These are phyloP conservation scores for Daldinia sp. DNA, from an alignment of 2,329 filamentous ascomycete genomes.

Conservation along the genomic window DNA sequence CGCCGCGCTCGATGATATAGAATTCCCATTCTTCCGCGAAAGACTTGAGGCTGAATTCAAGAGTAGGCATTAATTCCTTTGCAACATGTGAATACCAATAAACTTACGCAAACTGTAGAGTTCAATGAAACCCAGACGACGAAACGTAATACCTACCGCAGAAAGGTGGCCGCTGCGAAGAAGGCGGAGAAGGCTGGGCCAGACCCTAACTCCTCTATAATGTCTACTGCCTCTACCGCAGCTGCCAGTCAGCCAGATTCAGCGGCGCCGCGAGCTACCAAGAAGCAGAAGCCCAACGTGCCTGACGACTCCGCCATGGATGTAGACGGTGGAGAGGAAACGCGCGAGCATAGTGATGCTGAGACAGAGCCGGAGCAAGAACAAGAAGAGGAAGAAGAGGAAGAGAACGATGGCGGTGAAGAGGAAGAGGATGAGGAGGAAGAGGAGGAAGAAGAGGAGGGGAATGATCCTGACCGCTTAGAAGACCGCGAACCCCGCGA, in stretches of 20 bases:
- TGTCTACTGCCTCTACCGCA: constrained; percentile 44
- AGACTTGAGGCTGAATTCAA: constrained; percentile 80
- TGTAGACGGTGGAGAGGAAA: constrained; percentile 54
- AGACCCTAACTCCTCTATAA: constrained; percentile 53
- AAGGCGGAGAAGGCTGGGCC: constrained; percentile 48
- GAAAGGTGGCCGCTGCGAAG: constrained; percentile 76
- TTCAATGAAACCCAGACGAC: constrained; percentile 80
- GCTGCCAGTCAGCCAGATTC: constrained; percentile 38
- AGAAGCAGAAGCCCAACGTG: constrained; percentile 56
- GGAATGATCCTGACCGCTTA: constrained; percentile 52
- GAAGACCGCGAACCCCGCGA: constrained; percentile 56
- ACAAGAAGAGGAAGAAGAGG: constrained; percentile 65
- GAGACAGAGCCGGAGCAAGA: constrained; percentile 59
- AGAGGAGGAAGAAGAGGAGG: constrained; percentile 44
- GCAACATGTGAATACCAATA: constrained; percentile 11
- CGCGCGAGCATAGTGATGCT: constrained; percentile 55
- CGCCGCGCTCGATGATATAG: constrained; percentile 79
- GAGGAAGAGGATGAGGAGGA: constrained; percentile 59
- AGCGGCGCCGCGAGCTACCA: constrained; percentile 49
- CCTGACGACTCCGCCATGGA: constrained; percentile 61
- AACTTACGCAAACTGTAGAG: constrained; percentile 58
- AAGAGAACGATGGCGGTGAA: constrained; percentile 65
- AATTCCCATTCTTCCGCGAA: constrained; percentile 77
- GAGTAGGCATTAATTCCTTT: constrained; percentile 61
- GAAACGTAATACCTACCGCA: constrained; percentile 79